Conservation (phyloP, 805 yeast genomes). For the Ogataea polymorpha region DNA sequence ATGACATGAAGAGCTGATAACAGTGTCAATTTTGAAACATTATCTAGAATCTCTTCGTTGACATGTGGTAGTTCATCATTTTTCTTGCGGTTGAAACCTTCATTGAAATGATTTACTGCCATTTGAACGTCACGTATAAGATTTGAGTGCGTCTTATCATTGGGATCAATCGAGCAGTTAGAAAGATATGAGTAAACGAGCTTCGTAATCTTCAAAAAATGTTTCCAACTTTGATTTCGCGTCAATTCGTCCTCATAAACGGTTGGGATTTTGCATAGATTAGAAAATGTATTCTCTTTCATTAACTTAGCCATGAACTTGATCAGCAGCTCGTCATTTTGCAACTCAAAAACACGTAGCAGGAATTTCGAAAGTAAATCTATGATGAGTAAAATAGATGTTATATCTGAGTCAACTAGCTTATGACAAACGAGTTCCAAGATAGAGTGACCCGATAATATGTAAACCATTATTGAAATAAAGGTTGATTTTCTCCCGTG, state of each 20-base stretch:
- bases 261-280: no score
- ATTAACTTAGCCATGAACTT: constrained; percentile 45
- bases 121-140: no score
- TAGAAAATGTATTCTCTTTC: constrained; percentile 17
- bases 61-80: no score
- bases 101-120: no score
- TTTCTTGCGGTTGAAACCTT: no score
- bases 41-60: constrained; percentile 21
- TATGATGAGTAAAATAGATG: constrained; percentile 35
- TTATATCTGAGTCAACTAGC: constrained; percentile 27
- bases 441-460: background rate
- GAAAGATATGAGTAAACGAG: no score
- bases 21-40: constrained; percentile 30
- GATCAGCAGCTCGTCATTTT: constrained; percentile 38
- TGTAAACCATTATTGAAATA: background rate
- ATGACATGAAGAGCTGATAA: background rate
- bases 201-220: no score
- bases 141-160: no score
- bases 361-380: constrained; percentile 45
- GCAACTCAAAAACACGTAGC: constrained; percentile 39
- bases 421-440: background rate
- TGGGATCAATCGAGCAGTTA: no score
- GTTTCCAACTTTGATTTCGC: no score
- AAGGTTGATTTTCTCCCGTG: constrained; percentile 34
- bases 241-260: no score